phyloP scores from a whole-genome alignment of 2,329 filamentous ascomycete genomes.

The Fusarium chuoi region DNA sequence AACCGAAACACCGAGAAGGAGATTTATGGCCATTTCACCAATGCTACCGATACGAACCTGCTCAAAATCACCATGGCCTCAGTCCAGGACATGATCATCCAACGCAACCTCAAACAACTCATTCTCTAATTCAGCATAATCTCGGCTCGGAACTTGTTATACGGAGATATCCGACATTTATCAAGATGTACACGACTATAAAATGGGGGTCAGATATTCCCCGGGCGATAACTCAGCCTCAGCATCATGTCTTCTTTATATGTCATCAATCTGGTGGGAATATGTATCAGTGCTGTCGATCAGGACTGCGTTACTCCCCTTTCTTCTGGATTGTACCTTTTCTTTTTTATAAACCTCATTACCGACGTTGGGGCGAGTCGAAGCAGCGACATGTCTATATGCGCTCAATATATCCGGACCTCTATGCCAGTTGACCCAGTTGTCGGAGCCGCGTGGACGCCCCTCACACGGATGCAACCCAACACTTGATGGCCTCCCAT shows the following conservation, averaged over 20 bases:
- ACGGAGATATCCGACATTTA: background rate
- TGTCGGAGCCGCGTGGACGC: background rate
- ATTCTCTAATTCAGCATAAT: constrained; percentile 56
- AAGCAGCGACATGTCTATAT: constrained; percentile 1
- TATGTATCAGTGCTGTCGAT: background rate
- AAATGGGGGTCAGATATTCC: background rate
- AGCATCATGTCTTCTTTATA: background rate
- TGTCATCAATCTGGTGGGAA: background rate
- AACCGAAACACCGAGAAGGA: constrained; percentile 75
- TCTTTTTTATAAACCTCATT: background rate
- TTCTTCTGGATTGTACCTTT: constrained; percentile 9
- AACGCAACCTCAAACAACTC: constrained; percentile 82
- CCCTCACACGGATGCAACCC: background rate
- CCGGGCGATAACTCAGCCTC: background rate
- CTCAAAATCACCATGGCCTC: constrained; percentile 88
- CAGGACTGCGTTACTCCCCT: background rate
- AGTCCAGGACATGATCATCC: constrained; percentile 89
- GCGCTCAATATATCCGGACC: constrained; percentile 5
- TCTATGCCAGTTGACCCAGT: background rate
- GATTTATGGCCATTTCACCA: constrained; percentile 71
- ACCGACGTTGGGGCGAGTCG: background rate
- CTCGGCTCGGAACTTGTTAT: background rate
- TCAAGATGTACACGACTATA: constrained; percentile 7
- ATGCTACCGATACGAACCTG: constrained; percentile 75
- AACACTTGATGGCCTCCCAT: background rate